Conservation (phyloP, 139 green algal genomes). For the Haematococcus sp. region DNA sequence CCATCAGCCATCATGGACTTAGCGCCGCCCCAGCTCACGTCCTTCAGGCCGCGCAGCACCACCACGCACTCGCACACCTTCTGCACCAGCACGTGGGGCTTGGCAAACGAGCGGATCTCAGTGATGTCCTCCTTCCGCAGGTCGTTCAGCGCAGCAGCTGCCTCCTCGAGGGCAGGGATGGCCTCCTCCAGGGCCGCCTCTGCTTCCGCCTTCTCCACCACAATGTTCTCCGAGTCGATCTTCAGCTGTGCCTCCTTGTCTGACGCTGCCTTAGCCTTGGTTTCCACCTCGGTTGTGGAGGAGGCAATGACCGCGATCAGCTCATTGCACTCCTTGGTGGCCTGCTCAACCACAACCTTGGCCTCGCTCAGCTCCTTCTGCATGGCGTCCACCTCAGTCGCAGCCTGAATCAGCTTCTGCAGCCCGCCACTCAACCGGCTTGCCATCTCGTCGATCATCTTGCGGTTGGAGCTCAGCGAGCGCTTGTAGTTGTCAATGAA, state of each 20-base stretch:
- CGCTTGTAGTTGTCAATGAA: conserved; percentile 85
- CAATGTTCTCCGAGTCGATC: conserved; percentile 53
- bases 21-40: conserved; percentile 81
- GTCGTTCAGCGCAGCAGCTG: conserved; percentile 77
- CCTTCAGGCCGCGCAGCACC: conserved; percentile 78
- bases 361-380: conserved; percentile 77
- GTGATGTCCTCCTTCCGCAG: conserved; percentile 90
- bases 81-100: conserved; percentile 83
- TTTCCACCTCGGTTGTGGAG: conserved; percentile 74
- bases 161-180: conserved; percentile 84
- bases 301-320: conserved; percentile 70
- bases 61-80: conserved; percentile 90
- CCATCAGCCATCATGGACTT: conserved; percentile 89
- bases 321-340: conserved; percentile 80
- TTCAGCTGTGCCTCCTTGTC: conserved; percentile 78
- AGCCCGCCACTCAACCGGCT: conserved; percentile 70
- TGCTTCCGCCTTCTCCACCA: conserved; percentile 80
- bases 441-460: conserved; percentile 54
- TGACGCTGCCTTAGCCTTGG: conserved; percentile 64
- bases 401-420: conserved; percentile 82
- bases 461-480: conserved; percentile 50
- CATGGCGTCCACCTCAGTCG: conserved; percentile 79
- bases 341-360: conserved; percentile 78
- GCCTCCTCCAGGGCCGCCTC: conserved; percentile 80
- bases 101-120: conserved; percentile 85